phyloP scores from a whole-genome alignment of 495 filamentous ascomycete species.

The Penicillium taxi region DNA sequence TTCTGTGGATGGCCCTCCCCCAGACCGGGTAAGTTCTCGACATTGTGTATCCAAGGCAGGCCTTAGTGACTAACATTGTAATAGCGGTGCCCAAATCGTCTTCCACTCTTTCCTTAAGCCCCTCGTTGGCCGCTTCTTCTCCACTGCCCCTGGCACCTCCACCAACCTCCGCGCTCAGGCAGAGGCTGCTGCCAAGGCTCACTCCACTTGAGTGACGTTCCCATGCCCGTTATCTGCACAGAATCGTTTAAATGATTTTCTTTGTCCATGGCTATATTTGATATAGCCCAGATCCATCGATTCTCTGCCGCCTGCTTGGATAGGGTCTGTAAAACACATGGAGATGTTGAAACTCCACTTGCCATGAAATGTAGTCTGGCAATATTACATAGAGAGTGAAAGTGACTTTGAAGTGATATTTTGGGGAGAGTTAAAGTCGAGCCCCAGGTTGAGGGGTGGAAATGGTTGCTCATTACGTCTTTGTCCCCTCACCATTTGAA shows the following conservation, averaged over 20 bases:
- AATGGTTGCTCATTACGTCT: too few species aligned
- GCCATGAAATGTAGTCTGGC: slow-evolving; percentile 6
- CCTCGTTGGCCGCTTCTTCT: slow-evolving; percentile 85
- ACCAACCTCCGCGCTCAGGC: slow-evolving; percentile 86
- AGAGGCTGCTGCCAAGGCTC: slow-evolving; percentile 58
- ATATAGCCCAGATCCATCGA: slow-evolving; percentile 10
- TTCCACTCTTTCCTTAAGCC: slow-evolving; percentile 95
- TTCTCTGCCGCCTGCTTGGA: slow-evolving; percentile 8
- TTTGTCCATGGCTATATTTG: slow-evolving; percentile 6
- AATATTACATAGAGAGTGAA: too few species aligned
- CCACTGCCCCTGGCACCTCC: slow-evolving; percentile 64
- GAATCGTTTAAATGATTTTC: slow-evolving; percentile 16
- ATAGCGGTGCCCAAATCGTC: slow-evolving; percentile 86
- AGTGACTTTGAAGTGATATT: too few species aligned
- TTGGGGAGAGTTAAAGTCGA: too few species aligned
- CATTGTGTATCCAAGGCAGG: neutral
- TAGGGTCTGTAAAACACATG: slow-evolving; percentile 5
- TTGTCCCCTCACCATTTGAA: too few species aligned
- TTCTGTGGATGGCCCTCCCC: slow-evolving; percentile 96
- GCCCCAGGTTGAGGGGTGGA: too few species aligned
- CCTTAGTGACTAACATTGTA: slow-evolving; percentile 17
- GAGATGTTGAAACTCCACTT: slow-evolving; percentile 3
- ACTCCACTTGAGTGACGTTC: slow-evolving; percentile 21
- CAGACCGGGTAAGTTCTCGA: slow-evolving; percentile 66
- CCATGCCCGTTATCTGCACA: slow-evolving; percentile 2